A percentile compares a stretch with the other conserved stretches of the same genome.
Evolutionary conservation across 2,329 filamentous ascomycete genomes (phyloP).

Genomic region (Escovopsis weberi): DNA sequence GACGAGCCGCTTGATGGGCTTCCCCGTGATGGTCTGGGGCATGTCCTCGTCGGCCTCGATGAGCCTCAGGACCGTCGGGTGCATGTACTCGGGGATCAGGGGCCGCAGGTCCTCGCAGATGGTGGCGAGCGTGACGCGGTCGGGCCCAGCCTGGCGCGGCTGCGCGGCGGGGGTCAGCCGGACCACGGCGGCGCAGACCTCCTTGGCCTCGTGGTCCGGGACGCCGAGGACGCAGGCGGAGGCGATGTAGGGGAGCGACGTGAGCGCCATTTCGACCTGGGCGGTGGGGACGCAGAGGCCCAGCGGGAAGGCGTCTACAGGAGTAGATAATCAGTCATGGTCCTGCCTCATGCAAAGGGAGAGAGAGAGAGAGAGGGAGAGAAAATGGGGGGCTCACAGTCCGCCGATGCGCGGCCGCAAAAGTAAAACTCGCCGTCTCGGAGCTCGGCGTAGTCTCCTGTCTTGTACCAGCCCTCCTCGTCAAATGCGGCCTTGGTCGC

Average conservation of each 20-base stretch:
- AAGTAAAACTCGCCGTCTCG: slow-evolving; percentile 20
- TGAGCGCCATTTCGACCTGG: slow-evolving; percentile 8
- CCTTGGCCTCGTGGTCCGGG: slow-evolving; percentile 8
- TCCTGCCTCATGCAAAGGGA: neutral
- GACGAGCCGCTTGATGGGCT: slow-evolving; percentile 7
- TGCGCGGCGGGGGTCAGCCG: slow-evolving; percentile 1
- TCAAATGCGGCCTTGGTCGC: slow-evolving; percentile 69
- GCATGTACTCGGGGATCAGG: slow-evolving; percentile 7
- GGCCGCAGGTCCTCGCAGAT: slow-evolving; percentile 7
- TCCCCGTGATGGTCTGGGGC: slow-evolving; percentile 7
- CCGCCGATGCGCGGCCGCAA: slow-evolving; percentile 8
- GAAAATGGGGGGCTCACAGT: slow-evolving; percentile 7
- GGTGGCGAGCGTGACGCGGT: slow-evolving; percentile 2
- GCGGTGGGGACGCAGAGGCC: slow-evolving; percentile 6
- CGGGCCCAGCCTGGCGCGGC: neutral
- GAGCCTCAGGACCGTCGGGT: slow-evolving; percentile 8
- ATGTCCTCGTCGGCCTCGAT: slow-evolving; percentile 7
- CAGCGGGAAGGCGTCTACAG: slow-evolving; percentile 4
- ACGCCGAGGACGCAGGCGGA: slow-evolving; percentile 10
- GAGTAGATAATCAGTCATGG: neutral
- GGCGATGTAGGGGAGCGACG: slow-evolving; percentile 8
- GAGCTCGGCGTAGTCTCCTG: slow-evolving; percentile 69
- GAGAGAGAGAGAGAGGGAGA: neutral
- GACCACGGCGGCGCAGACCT: slow-evolving; percentile 10
- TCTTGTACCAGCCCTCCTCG: slow-evolving; percentile 81